A percentile compares a stretch with the other conserved stretches of the same genome.
Conservation (phyloP, 2,329 filamentous ascomycete genomes). For the Hypoxylon sp. region DNA sequence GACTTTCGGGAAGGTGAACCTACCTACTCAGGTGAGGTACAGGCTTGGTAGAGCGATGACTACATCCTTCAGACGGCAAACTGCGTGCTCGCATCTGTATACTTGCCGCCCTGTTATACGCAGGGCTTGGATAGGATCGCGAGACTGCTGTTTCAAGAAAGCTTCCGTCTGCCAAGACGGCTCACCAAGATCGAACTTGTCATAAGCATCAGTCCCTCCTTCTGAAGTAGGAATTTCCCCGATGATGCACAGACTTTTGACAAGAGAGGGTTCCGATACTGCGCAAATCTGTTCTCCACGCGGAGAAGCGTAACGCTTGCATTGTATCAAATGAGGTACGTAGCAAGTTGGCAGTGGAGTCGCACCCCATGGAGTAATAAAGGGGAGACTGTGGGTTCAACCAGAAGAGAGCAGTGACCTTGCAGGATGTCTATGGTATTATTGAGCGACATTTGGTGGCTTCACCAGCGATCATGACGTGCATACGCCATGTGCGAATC, state of each 20-base stretch:
- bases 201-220: constrained; percentile 7
- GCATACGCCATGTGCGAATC: constrained; percentile 28
- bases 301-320: constrained; percentile 1
- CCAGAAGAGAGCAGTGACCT: constrained; percentile 12
- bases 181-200: constrained; percentile 15
- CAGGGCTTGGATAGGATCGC: constrained; percentile 15
- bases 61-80: constrained; percentile 12
- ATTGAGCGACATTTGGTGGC: constrained; percentile 17
- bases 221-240: constrained; percentile 30
- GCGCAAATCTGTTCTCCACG: constrained; percentile 3
- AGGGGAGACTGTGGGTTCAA: constrained; percentile 5
- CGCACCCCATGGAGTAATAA: constrained; percentile 11
- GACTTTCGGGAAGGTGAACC: constrained; percentile 56
- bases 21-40: constrained; percentile 10
- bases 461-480: constrained; percentile 36
- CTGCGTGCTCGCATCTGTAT: constrained; percentile 23
- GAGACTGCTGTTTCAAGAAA: constrained; percentile 21
- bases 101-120: constrained; percentile 13
- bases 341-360: constrained; percentile 12
- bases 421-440: constrained; percentile 1
- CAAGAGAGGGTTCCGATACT: constrained; percentile 13
- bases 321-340: constrained; percentile 1
- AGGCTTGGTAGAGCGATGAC: constrained; percentile 23
- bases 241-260: constrained; percentile 19
- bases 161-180: constrained; percentile 33